Percentiles rank a stretch among this genome's conserved stretches.
These are phyloP conservation scores for Logfia minima DNA, from an alignment of 129 eudicot genomes.

Conservation along the genomic window DNA sequence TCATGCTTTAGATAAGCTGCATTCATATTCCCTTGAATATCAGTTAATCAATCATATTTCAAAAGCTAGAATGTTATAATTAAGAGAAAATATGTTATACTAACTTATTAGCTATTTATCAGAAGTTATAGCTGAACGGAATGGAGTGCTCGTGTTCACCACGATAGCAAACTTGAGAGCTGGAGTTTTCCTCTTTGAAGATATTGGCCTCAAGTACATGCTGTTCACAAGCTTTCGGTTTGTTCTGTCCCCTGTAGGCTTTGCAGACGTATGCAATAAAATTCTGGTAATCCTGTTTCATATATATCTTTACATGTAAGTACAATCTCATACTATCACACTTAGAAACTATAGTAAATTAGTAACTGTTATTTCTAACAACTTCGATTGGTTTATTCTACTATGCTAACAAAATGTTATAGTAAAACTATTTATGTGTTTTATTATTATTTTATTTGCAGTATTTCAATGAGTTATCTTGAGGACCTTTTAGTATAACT, in stretches of 20 bases:
- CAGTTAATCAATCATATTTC: background rate
- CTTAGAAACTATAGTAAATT: no score
- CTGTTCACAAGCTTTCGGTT: slow-evolving; percentile 50
- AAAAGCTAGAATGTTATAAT: background rate
- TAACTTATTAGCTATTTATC: background rate
- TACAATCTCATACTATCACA: background rate
- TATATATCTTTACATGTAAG: background rate
- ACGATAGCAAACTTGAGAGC: slow-evolving; percentile 41
- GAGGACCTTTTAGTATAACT: no score
- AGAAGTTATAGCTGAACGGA: slow-evolving; percentile 30
- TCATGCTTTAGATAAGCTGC: background rate
- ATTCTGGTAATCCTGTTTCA: slow-evolving; percentile 67
- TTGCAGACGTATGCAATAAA: slow-evolving; percentile 65
- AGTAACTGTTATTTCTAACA: no score
- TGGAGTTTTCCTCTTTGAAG: slow-evolving; percentile 26
- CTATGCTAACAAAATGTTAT: no score
- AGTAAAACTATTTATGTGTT: no score
- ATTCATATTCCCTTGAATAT: slow-evolving; percentile 6
- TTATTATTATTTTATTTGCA: no score
- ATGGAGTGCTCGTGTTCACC: slow-evolving; percentile 15
- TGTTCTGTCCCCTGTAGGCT: slow-evolving; percentile 55
- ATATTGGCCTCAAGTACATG: slow-evolving; percentile 30
- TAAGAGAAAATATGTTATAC: background rate
- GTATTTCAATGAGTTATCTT: no score
- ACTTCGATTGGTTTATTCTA: no score